Base-by-base conservation (phyloP, 2,329 filamentous ascomycete species). In the Colletotrichum sp. region DNA sequence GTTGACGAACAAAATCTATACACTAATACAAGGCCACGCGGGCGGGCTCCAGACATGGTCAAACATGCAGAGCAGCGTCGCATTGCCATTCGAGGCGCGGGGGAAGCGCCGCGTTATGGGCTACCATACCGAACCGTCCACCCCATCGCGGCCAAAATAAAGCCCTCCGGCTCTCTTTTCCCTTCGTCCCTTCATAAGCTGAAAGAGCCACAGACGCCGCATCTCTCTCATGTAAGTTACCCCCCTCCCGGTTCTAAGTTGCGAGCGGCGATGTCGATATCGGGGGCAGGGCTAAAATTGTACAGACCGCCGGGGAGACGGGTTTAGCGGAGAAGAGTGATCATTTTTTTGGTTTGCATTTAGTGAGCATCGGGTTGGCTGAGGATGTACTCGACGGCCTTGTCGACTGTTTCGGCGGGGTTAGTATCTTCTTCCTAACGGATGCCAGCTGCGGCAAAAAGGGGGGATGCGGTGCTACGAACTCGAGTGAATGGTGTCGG, bases 371-470 rank as follows among this genome's bases (percentile, higher is more conserved):
- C 96, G 83, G 96, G 96, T 90, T 98, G 96, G 87, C 92, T 93
- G 84, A 96, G 87, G 88, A 98, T 98, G 90, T 98, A 98, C 85
- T 96, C 93, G 80, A 98, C 95, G 81, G 96, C 96, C 91, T 98
- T 95, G 87, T 97, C 95, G 82, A 98, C 96, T 98, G 82, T 59
- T 28, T 52, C 44, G 13, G 9, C 10, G 3, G 16, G 16, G 75
- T 80, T 55, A 80, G 71, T 69, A 57, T 36, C 4, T 39, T 68
- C 10, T 44, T 21, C 21, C 30, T 12, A 13, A 49, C 2, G 44
- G 12, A 13, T n/a, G 32, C 24, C 30, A n/a, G 8, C 4, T 26
- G 24, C 6, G 28, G 68, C 12, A 16, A 8, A 24, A 4, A 30
- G 39, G 21, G 18, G 5, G 28, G 36, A 39, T 49, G n/a, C 7